Evolutionary conservation across 441 rosid species (phyloP).

Genomic region (Populus trichocarpa): DNA sequence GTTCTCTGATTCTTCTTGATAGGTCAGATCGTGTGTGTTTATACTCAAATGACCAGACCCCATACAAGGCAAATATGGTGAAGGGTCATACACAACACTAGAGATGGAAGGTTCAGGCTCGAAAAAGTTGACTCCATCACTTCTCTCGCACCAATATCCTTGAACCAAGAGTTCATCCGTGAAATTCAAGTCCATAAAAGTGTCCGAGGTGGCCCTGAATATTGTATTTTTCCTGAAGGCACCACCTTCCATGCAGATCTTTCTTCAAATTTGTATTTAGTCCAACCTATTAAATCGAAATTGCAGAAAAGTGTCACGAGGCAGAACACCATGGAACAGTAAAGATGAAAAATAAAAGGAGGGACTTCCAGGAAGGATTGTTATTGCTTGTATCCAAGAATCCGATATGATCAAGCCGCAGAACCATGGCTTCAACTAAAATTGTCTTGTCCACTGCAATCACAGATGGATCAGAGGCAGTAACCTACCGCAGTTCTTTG

Average conservation of each 20-base stretch:
- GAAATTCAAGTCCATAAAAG: constrained; percentile 70
- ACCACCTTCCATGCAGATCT: constrained; percentile 44
- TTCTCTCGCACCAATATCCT: constrained; percentile 66
- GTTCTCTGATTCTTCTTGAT: constrained; percentile 30
- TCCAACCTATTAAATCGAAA: constrained; percentile 25
- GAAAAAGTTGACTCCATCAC: constrained; percentile 28
- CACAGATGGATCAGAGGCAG: constrained; percentile 51
- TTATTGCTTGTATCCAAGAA: constrained; percentile 1
- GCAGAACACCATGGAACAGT: constrained; percentile 43
- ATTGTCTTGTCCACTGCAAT: constrained; percentile 52
- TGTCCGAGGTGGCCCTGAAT: constrained; percentile 37
- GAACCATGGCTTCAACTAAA: constrained; percentile 62
- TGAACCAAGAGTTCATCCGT: constrained; percentile 68
- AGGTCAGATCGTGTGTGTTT: constrained; percentile 2
- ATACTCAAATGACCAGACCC: too few relatives aligned
- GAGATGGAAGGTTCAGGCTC: too few relatives aligned
- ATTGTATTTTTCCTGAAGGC: constrained; percentile 35
- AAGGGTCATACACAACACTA: too few relatives aligned
- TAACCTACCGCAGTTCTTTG: constrained; percentile 30
- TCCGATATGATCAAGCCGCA: constrained; percentile 55
- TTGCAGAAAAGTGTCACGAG: constrained; percentile 32
- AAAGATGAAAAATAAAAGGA: constrained; percentile 54
- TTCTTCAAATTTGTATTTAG: constrained; percentile 24
- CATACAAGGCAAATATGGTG: too few relatives aligned
- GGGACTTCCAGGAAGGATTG: constrained; percentile 68